Evolutionary conservation across 164 flowering plant genomes (phyloP), one percentile per base, ranked within the genome.

Genomic region (Stephania yunnanensis): DNA sequence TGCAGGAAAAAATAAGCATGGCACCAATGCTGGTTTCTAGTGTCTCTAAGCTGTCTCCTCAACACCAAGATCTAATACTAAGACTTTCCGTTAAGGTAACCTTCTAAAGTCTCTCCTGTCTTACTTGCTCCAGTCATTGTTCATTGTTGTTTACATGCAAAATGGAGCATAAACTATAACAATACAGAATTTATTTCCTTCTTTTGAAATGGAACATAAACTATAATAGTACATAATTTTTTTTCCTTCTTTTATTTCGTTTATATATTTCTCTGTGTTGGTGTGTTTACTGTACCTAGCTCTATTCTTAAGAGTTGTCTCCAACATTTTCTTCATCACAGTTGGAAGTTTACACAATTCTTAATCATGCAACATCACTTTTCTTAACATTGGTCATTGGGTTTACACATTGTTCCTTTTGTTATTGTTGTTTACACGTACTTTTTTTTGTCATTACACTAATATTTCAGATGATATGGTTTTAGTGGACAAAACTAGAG

Each of bases 61-160:
- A 91, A 71, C 99, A 95, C 76, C 98, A 92, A 82, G 97, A 91
- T 75, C 90, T 92, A 72, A 65, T 93, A 44, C 72, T 95, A 73
- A 89, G 98, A 84, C 82, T 87, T 63, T 79, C 77, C 66, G 73
- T 77, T 4, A 90, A 91, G 98, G 98, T 93, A 74, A 76, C 53
- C 46, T 71, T 74, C 2, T 22, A 67, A 17, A 15, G 4, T 58
- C 22, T 17, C 65, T 53, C 15, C 61, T 20, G 15, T 53, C 36
- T 11, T 71, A 17, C 17, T 52, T 31, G 45, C 7, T 50, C 4
- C n/a, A 36, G 45, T 25, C 15, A 46, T 44, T 29, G 53, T 6
- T 71, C 53, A 20, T 64, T 1, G 69, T 25, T 25, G 13, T 9
- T 58, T 15, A 17, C 65, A 4, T 58, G 65, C n/a, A 58, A 55